A percentile compares a stretch with the other conserved stretches of the same genome.
Evolutionary conservation across 2,329 filamentous ascomycete genomes (phyloP).

Genomic region (Akanthomyces muscarius): DNA sequence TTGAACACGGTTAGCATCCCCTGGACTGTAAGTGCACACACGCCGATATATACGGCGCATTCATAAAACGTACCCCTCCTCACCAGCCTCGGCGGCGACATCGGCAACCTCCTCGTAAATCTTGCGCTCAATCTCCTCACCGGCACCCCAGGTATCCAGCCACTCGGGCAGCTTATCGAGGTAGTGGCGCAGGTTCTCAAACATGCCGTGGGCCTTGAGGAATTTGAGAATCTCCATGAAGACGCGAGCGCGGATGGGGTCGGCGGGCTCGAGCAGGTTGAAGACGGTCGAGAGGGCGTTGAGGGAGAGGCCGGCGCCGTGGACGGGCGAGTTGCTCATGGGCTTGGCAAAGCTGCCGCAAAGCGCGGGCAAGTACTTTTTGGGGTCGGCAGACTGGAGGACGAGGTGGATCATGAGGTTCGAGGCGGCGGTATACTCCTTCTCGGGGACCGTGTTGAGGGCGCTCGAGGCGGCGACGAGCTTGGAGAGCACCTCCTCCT

Average conservation of each 20-base stretch:
- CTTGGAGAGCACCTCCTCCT: constrained; percentile 86
- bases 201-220: constrained; percentile 70
- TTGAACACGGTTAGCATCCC: background rate
- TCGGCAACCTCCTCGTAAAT: constrained; percentile 81
- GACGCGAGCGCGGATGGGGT: constrained; percentile 82
- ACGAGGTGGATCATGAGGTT: constrained; percentile 95
- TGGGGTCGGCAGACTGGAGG: constrained; percentile 76
- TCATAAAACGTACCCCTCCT: constrained; percentile 61
- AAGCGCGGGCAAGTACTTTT: constrained; percentile 81
- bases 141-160: constrained; percentile 78
- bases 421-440: constrained; percentile 93
- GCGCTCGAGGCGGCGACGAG: constrained; percentile 74
- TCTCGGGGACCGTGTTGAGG: constrained; percentile 85
- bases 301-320: constrained; percentile 81
- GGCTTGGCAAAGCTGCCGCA: constrained; percentile 88
- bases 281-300: constrained; percentile 92
- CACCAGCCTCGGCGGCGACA: constrained; percentile 71
- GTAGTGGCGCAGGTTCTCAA: constrained; percentile 78
- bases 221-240: constrained; percentile 85
- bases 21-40: background rate
- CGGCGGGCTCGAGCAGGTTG: constrained; percentile 78
- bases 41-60: background rate
- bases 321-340: constrained; percentile 77
- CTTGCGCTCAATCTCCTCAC: constrained; percentile 77
- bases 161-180: constrained; percentile 78